These are phyloP conservation scores for Blumeria graminis DNA, from an alignment of 2,329 filamentous ascomycete genomes.

Conservation along the genomic window DNA sequence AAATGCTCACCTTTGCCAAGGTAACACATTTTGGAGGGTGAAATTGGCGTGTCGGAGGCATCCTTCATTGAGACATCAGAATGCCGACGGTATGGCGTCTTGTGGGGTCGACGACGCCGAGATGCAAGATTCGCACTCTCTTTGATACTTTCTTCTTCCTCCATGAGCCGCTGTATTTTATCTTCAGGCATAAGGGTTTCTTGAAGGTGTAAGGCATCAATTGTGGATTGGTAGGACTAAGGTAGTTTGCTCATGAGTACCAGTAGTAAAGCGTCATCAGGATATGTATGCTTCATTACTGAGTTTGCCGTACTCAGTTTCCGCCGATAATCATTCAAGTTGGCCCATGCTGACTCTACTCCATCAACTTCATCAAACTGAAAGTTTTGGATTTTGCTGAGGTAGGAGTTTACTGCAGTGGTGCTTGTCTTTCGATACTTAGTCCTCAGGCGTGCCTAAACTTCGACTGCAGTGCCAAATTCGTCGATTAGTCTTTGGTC, in stretches of 20 bases:
- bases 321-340: neutral
- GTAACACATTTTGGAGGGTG: conserved; percentile 1
- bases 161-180: neutral
- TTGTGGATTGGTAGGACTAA: neutral
- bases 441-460: neutral
- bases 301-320: neutral
- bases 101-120: neutral
- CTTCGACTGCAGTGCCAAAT: neutral
- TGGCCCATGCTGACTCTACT: neutral
- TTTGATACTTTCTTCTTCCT: neutral
- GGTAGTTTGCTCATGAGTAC: conserved; percentile 1
- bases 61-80: conserved; percentile 1
- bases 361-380: neutral
- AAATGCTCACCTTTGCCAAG: neutral
- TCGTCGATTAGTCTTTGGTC: neutral
- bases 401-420: neutral
- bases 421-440: conserved; percentile 1
- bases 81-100: neutral
- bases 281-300: neutral
- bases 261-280: neutral
- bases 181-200: neutral
- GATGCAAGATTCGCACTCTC: neutral
- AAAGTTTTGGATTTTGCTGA: neutral
- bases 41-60: neutral
- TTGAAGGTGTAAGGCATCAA: conserved; percentile 1